A percentile compares a stretch with the other conserved stretches of the same genome.
Evolutionary conservation across 140 eudicot genomes (phyloP).

Genomic region (Oenanthe javanica): DNA sequence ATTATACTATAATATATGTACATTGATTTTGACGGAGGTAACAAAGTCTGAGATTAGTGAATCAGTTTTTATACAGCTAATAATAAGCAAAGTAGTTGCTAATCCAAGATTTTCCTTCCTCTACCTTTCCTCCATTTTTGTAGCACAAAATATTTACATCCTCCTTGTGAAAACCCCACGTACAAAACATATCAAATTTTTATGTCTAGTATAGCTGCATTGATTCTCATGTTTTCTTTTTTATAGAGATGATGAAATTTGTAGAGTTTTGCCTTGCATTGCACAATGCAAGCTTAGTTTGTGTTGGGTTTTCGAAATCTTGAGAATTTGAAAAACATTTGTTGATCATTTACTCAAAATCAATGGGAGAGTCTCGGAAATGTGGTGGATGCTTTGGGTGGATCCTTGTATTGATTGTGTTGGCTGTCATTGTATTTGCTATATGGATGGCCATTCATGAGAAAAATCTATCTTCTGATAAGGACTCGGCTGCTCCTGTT

Average conservation of each 20-base stretch:
- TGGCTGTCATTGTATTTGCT: conserved; percentile 44
- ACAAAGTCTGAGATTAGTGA: not conserved
- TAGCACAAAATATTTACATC: not conserved
- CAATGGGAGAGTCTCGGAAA: conserved; percentile 41
- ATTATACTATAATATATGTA: no score
- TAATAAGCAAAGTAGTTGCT: not conserved
- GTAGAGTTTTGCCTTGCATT: conserved; percentile 4
- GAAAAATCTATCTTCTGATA: conserved; percentile 19
- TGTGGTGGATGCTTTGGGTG: conserved; percentile 74
- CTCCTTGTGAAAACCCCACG: not conserved
- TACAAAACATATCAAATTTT: not conserved
- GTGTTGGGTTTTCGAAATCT: not conserved
- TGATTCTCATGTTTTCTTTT: not conserved
- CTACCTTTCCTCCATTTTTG: not conserved
- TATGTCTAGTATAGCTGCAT: not conserved
- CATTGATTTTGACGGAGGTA: not conserved
- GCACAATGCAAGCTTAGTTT: not conserved
- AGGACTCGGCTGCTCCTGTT: conserved; percentile 32
- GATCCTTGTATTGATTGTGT: conserved; percentile 46
- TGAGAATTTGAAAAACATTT: not conserved
- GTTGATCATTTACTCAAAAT: not conserved
- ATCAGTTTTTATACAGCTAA: not conserved
- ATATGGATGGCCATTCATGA: conserved; percentile 35
- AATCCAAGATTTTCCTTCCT: not conserved
- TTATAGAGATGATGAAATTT: not conserved